Base-by-base conservation (phyloP, 2,329 filamentous ascomycete species). In the Aspergillus uvarum region DNA sequence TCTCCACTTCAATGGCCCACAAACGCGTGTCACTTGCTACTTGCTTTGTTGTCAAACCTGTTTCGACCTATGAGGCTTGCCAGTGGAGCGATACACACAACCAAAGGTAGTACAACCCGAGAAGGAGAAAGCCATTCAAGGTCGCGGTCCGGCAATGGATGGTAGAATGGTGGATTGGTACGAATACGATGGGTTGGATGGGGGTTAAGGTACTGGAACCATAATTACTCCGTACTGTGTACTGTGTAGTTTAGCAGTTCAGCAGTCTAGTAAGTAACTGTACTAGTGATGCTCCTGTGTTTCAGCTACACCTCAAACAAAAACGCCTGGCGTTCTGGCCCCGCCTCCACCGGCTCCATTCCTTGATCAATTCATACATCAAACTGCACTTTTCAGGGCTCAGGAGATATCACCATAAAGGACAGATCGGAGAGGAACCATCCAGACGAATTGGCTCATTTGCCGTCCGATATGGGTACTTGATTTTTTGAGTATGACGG, bases 21-120 rank as follows among this genome's bases (percentile, higher is more conserved):
- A 58, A 73, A 74, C 70, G 71, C 72, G 72, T 73, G 72, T 74
- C 71, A 72, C 67, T 54, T 51, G 21, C 31, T 48, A 72, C 67
- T 54, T 51, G 21, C 31, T 48, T 29, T 54, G 51, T 22, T 60
- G 35, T 44, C 58, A n/a, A 59, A 48, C 29, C 51, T 31, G 24
- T 26, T 47, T 38, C 24, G 44, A 29, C 55, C 47, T 51, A 53
- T 56, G 31, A 54, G 19, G 59, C 11, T 29, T 55, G 31, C 38
- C 26, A n/a, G n/a, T 32, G 57, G 38, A 16, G 38, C n/a, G 38
- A 16, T 35, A 51, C 49, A 52, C 53, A 58, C 59, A 56, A 35
- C 3, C 32, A 35, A 35, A 47, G 32, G 48, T 47, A 35, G 48
- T 47, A 35, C 22, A 47, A 48, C 32, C 26, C 42, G 42, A 55